Conservation (phyloP, 257 asterid genomes). For the Gentiana macrophylla region DNA sequence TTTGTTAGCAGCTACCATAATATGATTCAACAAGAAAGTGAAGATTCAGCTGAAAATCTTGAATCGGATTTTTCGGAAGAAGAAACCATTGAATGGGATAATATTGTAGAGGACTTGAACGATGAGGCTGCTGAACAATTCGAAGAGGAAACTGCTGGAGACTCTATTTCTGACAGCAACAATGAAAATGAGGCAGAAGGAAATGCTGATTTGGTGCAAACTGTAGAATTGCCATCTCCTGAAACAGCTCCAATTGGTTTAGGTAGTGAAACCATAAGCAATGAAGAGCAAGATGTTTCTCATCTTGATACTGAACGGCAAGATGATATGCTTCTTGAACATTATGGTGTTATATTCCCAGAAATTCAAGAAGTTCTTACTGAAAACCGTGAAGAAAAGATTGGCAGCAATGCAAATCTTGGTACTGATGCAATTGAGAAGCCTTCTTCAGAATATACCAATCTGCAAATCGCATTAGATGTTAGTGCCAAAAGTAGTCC, state of each 20-base stretch:
- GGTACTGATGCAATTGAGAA: slow-evolving; percentile 10
- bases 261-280: slow-evolving; percentile 7
- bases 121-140: slow-evolving; percentile 8
- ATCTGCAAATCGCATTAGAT: slow-evolving; percentile 11
- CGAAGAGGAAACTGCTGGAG: slow-evolving; percentile 22
- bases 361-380: slow-evolving; percentile 12
- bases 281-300: slow-evolving; percentile 9
- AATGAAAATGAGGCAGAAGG: slow-evolving; percentile 16
- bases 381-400: slow-evolving; percentile 15
- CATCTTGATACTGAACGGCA: not conserved
- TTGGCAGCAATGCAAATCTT: not conserved
- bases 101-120: not conserved
- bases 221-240: slow-evolving; percentile 12
- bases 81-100: slow-evolving; percentile 2
- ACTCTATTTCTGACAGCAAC: slow-evolving; percentile 16
- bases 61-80: slow-evolving; percentile 26
- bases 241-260: not conserved
- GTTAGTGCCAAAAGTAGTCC: not conserved
- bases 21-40: not conserved
- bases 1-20: slow-evolving; percentile 12
- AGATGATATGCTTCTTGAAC: not conserved
- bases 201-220: slow-evolving; percentile 2
- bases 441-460: slow-evolving; percentile 2
- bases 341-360: slow-evolving; percentile 8
- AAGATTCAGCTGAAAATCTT: slow-evolving; percentile 8